Conservation (phyloP, 1,139 yeast genomes). For the Yarrowia galli region DNA sequence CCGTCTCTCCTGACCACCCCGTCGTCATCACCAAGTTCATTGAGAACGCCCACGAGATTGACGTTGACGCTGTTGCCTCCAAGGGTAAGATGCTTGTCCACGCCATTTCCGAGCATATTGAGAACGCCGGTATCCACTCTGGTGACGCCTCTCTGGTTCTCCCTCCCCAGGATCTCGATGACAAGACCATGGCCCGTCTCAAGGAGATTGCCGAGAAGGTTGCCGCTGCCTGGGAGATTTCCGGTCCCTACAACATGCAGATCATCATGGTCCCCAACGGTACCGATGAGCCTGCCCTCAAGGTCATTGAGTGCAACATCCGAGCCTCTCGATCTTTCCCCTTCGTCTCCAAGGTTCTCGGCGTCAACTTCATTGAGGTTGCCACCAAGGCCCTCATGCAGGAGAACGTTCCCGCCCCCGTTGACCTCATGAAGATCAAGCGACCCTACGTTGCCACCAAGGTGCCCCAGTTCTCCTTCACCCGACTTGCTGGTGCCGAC, state of each 20-base stretch:
- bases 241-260: constrained; percentile 99
- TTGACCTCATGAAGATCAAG: constrained; percentile 86
- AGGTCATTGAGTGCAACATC: constrained; percentile 97
- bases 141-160: constrained; percentile 96
- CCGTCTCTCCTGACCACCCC: constrained; percentile 94
- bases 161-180: constrained; percentile 88
- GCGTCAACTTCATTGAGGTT: constrained; percentile 90
- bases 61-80: constrained; percentile 93
- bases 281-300: constrained; percentile 74
- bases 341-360: constrained; percentile 95
- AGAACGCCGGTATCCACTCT: constrained; percentile 98
- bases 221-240: constrained; percentile 91
- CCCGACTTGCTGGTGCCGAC: constrained; percentile 98
- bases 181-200: constrained; percentile 86
- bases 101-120: constrained; percentile 97
- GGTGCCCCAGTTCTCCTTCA: constrained; percentile 97
- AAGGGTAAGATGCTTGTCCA: constrained; percentile 89
- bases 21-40: constrained; percentile 96
- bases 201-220: constrained; percentile 95
- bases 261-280: constrained; percentile 73
- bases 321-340: constrained; percentile 99
- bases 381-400: constrained; percentile 87
- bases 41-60: constrained; percentile 95
- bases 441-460: constrained; percentile 91
- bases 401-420: constrained; percentile 78